These are phyloP conservation scores for Leersia perrieri DNA, from an alignment of 176 grass and related monocot genomes.

Conservation along the genomic window DNA sequence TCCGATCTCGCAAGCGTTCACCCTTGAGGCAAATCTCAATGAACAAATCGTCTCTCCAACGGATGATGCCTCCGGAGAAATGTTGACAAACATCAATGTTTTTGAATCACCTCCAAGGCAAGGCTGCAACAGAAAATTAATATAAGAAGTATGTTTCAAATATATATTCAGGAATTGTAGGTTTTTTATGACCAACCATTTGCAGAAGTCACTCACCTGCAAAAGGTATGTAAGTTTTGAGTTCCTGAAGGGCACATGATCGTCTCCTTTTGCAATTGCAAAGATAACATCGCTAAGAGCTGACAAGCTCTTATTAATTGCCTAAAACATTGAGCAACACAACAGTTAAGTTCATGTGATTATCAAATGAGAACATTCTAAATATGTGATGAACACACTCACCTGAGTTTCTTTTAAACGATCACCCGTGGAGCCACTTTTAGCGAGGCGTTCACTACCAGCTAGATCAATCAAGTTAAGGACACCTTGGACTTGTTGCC, in stretches of 20 bases:
- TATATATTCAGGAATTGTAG: background rate
- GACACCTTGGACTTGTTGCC: conserved; percentile 79
- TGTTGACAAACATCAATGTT: conserved; percentile 93
- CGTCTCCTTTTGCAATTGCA: conserved; percentile 87
- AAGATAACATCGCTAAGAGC: conserved; percentile 89
- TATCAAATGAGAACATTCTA: background rate
- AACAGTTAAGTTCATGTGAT: background rate
- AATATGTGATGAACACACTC: background rate
- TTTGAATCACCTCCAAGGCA: conserved; percentile 96
- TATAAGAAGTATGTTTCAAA: background rate
- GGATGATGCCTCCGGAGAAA: conserved; percentile 72
- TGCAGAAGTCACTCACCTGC: conserved; percentile 47
- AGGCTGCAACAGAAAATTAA: conserved; percentile 48
- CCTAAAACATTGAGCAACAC: conserved; percentile 37
- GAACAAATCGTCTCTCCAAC: conserved; percentile 71
- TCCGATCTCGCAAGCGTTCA: conserved; percentile 88
- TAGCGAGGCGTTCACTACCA: conserved; percentile 92
- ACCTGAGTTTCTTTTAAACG: conserved; percentile 97
- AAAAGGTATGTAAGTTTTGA: conserved; percentile 94
- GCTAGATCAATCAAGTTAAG: conserved; percentile 96
- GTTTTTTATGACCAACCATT: background rate
- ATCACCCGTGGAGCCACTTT: conserved; percentile 85
- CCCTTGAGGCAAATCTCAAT: conserved; percentile 80
- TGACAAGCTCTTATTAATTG: conserved; percentile 94
- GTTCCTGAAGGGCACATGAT: conserved; percentile 90